Base-by-base conservation (phyloP, 139 green algal species). In the Haematococcus lacustris region DNA sequence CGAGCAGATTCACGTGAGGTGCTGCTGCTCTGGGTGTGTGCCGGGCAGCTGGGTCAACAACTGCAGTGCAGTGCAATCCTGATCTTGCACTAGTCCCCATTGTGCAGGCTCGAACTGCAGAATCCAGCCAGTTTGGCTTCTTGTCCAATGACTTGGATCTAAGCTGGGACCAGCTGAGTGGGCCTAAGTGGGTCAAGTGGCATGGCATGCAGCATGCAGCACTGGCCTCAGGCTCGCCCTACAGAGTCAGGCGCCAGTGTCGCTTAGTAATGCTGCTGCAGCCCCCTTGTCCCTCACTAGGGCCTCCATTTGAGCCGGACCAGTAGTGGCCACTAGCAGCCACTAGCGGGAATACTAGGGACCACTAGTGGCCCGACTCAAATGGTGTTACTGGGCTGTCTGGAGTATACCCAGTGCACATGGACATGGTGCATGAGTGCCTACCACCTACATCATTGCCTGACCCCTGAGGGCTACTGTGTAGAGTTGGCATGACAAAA, bases 61-160 rank as follows among this genome's bases (percentile, higher is more conserved):
- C 28, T 66, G 33, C 32, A 38, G 60, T 66, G 60, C n/a, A 35
- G 21, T 64, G 17, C 9, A 33, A 13, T 35, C 26, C 5, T 33
- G 26, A 5, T 64, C 57, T 25, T 64, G 57, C 65, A 37, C n/a
- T 32, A 3, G 4, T 23, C 41, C n/a, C 1, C 21, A 25, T 35
- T 39, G 2, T 59, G 3, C 33, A 78, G 73, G 73, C 57, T 32
- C 66, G 73, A 2, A 78, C 73, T 28, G 43, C 66, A 5, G 34
- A 65, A 21, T 39, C 34, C 35, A 70, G 40, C 34, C 51, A 74
- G 43, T 78, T 64, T n/a, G 73, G 73, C 38, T 78, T 78, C 26
- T 59, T 71, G 60, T 5, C 23, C 1, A 67, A 66, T 2, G 73
- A 78, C 34, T 66, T 78, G 40, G 73, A 74, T 30, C 9, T 78